Evolutionary conservation across 495 filamentous ascomycete genomes (phyloP).

Genomic region (Aspergillus biplanus): DNA sequence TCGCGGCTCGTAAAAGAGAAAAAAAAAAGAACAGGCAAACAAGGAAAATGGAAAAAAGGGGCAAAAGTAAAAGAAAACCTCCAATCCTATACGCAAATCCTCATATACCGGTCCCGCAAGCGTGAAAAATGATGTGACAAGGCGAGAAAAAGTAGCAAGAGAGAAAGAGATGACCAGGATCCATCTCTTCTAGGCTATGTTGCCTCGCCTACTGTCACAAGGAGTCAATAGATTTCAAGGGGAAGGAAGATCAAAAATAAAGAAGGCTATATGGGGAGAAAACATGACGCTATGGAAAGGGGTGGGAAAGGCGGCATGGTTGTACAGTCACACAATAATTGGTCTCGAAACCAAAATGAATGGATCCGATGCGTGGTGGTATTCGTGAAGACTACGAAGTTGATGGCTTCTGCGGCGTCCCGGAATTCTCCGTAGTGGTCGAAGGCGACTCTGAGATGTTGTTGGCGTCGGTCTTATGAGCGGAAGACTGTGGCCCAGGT

Average conservation of each 20-base stretch:
- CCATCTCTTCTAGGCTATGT: not conserved
- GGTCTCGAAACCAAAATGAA: slow-evolving; percentile 31
- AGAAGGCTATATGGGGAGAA: slow-evolving; percentile 6
- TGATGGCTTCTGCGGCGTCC: slow-evolving; percentile 34
- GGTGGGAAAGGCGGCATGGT: slow-evolving; percentile 21
- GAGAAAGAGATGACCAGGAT: not conserved
- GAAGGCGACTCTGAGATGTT: slow-evolving; percentile 55
- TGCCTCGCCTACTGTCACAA: slow-evolving; percentile 10
- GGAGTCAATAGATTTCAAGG: slow-evolving; percentile 8
- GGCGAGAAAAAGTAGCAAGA: not conserved
- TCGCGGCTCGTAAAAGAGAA: slow-evolving; percentile 25
- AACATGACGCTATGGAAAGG: slow-evolving; percentile 18
- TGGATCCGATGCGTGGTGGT: slow-evolving; percentile 15
- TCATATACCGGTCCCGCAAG: slow-evolving; percentile 16
- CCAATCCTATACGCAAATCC: slow-evolving; percentile 21
- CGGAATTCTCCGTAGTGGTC: slow-evolving; percentile 44
- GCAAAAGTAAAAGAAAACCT: slow-evolving; percentile 11
- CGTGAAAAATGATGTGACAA: slow-evolving; percentile 16
- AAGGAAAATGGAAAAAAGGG: slow-evolving; percentile 3
- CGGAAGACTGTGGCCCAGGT: slow-evolving; percentile 51
- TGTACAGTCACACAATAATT: slow-evolving; percentile 31
- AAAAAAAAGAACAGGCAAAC: slow-evolving; percentile 19
- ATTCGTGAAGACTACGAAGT: slow-evolving; percentile 32
- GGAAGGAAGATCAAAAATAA: slow-evolving; percentile 3
- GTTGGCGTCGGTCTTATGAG: slow-evolving; percentile 27